phyloP scores from a whole-genome alignment of 2,329 filamentous ascomycete species.

The Exserohilum turcica region DNA sequence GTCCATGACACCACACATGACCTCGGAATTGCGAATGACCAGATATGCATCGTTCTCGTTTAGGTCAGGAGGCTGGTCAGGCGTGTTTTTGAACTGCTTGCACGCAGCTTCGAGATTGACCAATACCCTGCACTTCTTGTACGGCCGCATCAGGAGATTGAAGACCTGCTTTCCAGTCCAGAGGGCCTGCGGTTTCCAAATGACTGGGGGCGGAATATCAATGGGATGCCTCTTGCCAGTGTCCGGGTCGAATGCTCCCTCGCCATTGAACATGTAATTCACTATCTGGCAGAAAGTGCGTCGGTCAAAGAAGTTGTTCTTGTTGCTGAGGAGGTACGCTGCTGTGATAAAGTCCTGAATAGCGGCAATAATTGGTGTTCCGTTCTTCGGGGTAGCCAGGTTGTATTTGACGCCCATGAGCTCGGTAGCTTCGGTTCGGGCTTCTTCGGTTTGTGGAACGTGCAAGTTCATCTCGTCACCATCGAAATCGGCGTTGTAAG shows the following conservation, averaged over 20 bases:
- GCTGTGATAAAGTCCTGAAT: slow-evolving; percentile 99
- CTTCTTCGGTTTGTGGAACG: slow-evolving; percentile 96
- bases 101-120: slow-evolving; percentile 95
- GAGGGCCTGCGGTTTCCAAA: slow-evolving; percentile 81
- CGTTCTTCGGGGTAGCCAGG: slow-evolving; percentile 92
- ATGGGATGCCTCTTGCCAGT: slow-evolving; percentile 64
- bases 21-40: slow-evolving; percentile 91
- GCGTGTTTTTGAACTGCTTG: slow-evolving; percentile 72
- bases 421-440: slow-evolving; percentile 90
- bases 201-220: slow-evolving; percentile 83
- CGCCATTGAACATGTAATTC: slow-evolving; percentile 88
- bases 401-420: slow-evolving; percentile 99
- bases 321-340: slow-evolving; percentile 86
- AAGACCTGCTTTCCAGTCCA: slow-evolving; percentile 99
- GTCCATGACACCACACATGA: slow-evolving; percentile 98
- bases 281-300: slow-evolving; percentile 88
- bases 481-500: slow-evolving; percentile 99
- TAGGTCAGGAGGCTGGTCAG: slow-evolving; percentile 74
- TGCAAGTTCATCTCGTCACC: slow-evolving; percentile 99
- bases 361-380: slow-evolving; percentile 96
- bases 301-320: slow-evolving; percentile 90
- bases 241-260: slow-evolving; percentile 55
- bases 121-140: slow-evolving; percentile 77
- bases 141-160: slow-evolving; percentile 87
- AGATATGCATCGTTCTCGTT: slow-evolving; percentile 80